Evolutionary conservation across 176 grass and related monocot genomes (phyloP), one percentile per base, ranked within the genome.

Genomic region (Typha latifolia): DNA sequence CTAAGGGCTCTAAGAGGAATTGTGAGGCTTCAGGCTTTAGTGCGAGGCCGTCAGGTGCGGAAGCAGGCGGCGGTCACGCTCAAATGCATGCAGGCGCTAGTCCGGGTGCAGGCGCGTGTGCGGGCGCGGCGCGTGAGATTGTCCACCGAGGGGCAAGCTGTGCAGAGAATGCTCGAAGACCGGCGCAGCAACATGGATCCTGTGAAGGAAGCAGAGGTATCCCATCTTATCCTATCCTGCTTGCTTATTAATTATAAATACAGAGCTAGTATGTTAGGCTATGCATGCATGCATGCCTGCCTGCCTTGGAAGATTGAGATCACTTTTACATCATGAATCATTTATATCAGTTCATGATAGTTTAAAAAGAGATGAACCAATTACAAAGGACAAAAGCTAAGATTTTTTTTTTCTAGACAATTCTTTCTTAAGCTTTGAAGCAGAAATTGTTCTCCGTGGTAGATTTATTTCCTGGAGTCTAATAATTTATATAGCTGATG

Each of bases 21-120:
- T 47, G 90, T 95, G 14, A 82, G 83, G 56, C 76, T 95, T 62
- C 90, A 95, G 77, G 90, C 90, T 23, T 67, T 95, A n/a, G 84
- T 90, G 65, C 83, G 90, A 47, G 84, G 90, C 32, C 80, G 84
- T 48, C 86, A 80, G 66, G 90, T 90, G 74, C 82, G 90, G 70
- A 90, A 90, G 84, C 77, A 95, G 74, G 37, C 88, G 22, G 83
- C 90, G 49, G 72, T 87, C 47, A 95, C 86, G 12, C 72, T 90
- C 62, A 86, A 84, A 79, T 87, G 84, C 86, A 95, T 90, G 90
- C 84, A 84, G 29, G 84, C 90, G 61, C 80, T 90, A 19, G 80
- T 90, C 26, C 55, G 90, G 63, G 80, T 86, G 61, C 90, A 90
- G 22, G 90, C 69, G 57, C 86, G 84, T n/a, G 86, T 76, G 2